Base-by-base conservation (phyloP, 345 rosid genomes). In the Angophora floribunda region DNA sequence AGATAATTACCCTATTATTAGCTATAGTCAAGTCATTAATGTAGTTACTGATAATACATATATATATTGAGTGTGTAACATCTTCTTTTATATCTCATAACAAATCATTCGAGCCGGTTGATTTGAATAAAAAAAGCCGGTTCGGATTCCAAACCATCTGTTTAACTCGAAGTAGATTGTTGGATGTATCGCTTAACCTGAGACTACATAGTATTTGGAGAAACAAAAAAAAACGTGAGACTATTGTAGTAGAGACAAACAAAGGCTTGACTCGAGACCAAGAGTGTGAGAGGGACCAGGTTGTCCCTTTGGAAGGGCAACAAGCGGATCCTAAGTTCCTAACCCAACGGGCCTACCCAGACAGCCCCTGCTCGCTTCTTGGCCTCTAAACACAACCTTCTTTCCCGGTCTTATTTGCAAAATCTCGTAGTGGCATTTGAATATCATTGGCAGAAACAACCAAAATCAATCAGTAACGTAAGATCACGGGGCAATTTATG, bases 51-150 rank as follows among this genome's bases (percentile, higher is more conserved):
- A 36, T 5, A 19, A 4, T 53, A 53, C 5, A 53, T 53, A 49
- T 49, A 49, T 7, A 53, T 53, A 53, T 53, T n/a, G n/a, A n/a
- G n/a, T n/a, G n/a, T n/a, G n/a, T n/a, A n/a, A 57, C n/a, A 1
- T 57, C 24, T 59, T 59, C 65, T 75, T 36, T 19, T 10, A 3
- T 75, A 41, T 36, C 49, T 1, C 3, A 1, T 49, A 19, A 75
- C 1, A 19, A 2, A 75, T 36, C 14, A 0, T 75, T 1, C 4
- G 14, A 19, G 49, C 4, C 2, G 15, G 49, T 24, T 6, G 24
- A 45, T 17, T 32, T 4, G 44, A 9, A 70, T 32, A 3, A 32
- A 70, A 70, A 14, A 19, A 1, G 14, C 28, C 49, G 8, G 14
- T 21, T 75, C 0, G 2, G 7, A 63, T n/a, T 14, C 17, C 41